Evolutionary conservation across 192 early-diverging fungal genomes (phyloP).

Genomic region (Dissophora globulifera): DNA sequence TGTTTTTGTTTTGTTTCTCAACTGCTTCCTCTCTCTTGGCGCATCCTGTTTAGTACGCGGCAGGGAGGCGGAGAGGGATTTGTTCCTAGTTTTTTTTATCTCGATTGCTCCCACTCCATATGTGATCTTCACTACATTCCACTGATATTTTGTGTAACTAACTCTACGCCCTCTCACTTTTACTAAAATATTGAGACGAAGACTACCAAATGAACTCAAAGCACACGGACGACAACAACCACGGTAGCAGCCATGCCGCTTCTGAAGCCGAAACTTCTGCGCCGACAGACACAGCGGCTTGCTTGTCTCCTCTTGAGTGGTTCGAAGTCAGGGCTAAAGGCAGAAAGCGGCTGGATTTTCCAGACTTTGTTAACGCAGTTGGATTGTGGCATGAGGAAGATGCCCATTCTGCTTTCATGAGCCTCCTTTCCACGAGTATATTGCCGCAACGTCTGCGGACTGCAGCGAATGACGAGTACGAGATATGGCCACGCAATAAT

Average conservation of each 20-base stretch:
- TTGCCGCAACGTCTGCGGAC: conserved; percentile 6
- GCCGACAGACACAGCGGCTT: too few relatives aligned
- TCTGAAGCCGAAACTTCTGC: background rate
- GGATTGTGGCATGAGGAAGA: conserved; percentile 23
- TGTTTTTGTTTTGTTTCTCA: background rate
- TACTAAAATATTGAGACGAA: background rate
- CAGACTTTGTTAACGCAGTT: conserved; percentile 11
- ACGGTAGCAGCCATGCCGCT: background rate
- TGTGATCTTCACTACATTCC: too few relatives aligned
- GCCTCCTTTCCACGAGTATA: conserved; percentile 11
- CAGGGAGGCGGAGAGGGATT: background rate
- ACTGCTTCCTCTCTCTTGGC: conserved; percentile 1
- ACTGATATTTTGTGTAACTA: too few relatives aligned
- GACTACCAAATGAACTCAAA: conserved; percentile 7
- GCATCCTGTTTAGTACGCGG: conserved; percentile 1
- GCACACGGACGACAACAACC: conserved; percentile 6
- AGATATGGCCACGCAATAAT: conserved; percentile 26
- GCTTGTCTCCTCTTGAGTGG: conserved; percentile 17
- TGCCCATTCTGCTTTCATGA: conserved; percentile 19
- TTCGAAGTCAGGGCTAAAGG: conserved; percentile 1
- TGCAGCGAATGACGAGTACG: conserved; percentile 17
- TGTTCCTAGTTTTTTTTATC: background rate
- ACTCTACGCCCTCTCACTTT: background rate
- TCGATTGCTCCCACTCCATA: background rate
- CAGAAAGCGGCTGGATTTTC: conserved; percentile 11